Base-by-base conservation (phyloP, 2,329 filamentous ascomycete species). In the Hymenoscyphus linearis region DNA sequence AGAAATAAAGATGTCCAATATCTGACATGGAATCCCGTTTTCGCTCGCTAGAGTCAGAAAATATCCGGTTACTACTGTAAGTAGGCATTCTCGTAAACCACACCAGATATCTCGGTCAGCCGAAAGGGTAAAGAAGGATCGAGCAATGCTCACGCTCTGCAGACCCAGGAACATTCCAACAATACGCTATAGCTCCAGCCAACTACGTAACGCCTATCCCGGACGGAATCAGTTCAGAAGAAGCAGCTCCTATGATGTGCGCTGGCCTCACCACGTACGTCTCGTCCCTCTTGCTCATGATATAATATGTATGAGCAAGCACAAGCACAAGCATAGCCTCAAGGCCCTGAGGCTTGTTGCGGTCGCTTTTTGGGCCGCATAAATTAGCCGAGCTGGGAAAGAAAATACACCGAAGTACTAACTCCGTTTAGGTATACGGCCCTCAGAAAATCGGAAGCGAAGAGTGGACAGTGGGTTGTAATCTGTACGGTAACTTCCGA, bases 171-270 rank as follows among this genome's bases (percentile, higher is more conserved):
- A 90, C 86, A n/a, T 90, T 89, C 71, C 87, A 89, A 71, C 85
- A 89, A 74, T 90, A 89, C 69, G 81, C 82, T 18, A 70, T 87
- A 16, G 82, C 80, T 0, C 84, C 85, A 10, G 86, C 86, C 2
- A 81, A 82, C 74, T 89, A 90, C 71, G 86, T 89, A 2, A 89
- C 87, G 0, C 85, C 85, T 1, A 88, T 90, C 66, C 87, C 87
- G 2, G 85, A 87, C 4, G 74, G 72, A 3, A 74, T 90, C 18
- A 73, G 79, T 50, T 85, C 82, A 10, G 85, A 82, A 57, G 77
- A 79, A 26, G 87, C 87, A 0, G 87, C 87, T 1, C 87, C 86
- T 0, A 80, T 89, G 76, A 79, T 88, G 58, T 89, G 86, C 72
- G 86, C 85, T 14, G 87, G 86, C 31, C 79, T 89, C 14, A 89